Percentiles rank a stretch among this genome's conserved stretches.
Evolutionary conservation across 1,284 basidiomycete species (phyloP).

Genomic region (Trametes versicolor): DNA sequence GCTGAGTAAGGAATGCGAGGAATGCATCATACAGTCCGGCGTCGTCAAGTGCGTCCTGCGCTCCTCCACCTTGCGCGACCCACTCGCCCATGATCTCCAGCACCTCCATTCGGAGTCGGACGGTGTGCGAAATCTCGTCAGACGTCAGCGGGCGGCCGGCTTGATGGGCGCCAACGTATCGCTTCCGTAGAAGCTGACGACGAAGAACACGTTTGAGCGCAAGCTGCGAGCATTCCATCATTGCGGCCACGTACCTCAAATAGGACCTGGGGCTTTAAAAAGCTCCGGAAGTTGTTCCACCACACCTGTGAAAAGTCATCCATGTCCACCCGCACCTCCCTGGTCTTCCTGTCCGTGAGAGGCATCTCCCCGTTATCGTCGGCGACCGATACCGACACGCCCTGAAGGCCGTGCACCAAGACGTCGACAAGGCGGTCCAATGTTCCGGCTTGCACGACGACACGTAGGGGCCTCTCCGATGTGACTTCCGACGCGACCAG

Average conservation of each 20-base stretch:
- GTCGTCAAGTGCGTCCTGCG: conserved; percentile 81
- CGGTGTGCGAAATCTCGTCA: conserved; percentile 40
- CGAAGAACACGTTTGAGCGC: conserved; percentile 23
- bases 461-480: conserved; percentile 74
- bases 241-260: conserved; percentile 70
- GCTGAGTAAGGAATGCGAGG: conserved; percentile 59
- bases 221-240: conserved; percentile 15
- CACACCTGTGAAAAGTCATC: conserved; percentile 77
- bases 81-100: conserved; percentile 74
- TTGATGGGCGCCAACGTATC: conserved; percentile 64
- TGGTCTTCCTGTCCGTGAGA: conserved; percentile 71
- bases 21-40: conserved; percentile 65
- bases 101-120: conserved; percentile 61
- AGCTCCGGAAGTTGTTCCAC: conserved; percentile 84
- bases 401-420: conserved; percentile 79
- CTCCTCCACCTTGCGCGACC: conserved; percentile 74
- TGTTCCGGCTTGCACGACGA: conserved; percentile 80
- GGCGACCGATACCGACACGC: conserved; percentile 78
- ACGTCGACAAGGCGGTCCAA: conserved; percentile 77
- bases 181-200: conserved; percentile 74
- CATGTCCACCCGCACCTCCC: conserved; percentile 75
- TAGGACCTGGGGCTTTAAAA: conserved; percentile 79
- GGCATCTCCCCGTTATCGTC: conserved; percentile 88
- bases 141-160: conserved; percentile 32
- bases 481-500: conserved; percentile 66